Conservation (phyloP, 2,329 filamentous ascomycete species). For the Domatiomyces catenatus region DNA sequence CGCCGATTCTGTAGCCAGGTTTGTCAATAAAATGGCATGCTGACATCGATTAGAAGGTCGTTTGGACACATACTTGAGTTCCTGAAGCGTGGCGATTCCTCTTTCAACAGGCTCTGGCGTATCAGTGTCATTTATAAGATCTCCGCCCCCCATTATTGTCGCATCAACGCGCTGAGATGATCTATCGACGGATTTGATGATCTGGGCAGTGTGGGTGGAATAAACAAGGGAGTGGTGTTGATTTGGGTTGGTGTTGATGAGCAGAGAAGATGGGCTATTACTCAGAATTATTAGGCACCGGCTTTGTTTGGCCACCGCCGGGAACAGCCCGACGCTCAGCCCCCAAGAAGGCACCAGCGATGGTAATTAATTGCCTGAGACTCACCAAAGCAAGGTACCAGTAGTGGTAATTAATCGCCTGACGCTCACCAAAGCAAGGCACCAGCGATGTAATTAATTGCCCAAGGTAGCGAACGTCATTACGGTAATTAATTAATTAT, state of each 20-base stretch:
- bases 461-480: too few species aligned
- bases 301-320: not conserved
- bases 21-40: slow-evolving; percentile 21
- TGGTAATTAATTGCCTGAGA: too few species aligned
- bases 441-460: too few species aligned
- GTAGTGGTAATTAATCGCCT: too few species aligned
- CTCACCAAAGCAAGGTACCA: too few species aligned
- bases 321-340: too few species aligned
- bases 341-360: too few species aligned
- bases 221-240: not conserved
- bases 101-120: slow-evolving; percentile 52
- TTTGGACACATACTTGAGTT: slow-evolving; percentile 48
- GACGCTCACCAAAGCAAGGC: too few species aligned
- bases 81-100: slow-evolving; percentile 70
- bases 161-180: not conserved
- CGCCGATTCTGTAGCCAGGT: slow-evolving; percentile 39
- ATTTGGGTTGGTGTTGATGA: not conserved
- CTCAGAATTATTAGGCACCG: not conserved
- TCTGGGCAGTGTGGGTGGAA: not conserved
- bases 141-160: slow-evolving; percentile 38
- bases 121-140: slow-evolving; percentile 38
- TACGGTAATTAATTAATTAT: too few species aligned
- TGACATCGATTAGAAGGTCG: slow-evolving; percentile 10
- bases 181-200: not conserved
- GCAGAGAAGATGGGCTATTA: not conserved